These are phyloP conservation scores for Citrus cavaleriei DNA, from an alignment of 345 rosid species.

Conservation along the genomic window DNA sequence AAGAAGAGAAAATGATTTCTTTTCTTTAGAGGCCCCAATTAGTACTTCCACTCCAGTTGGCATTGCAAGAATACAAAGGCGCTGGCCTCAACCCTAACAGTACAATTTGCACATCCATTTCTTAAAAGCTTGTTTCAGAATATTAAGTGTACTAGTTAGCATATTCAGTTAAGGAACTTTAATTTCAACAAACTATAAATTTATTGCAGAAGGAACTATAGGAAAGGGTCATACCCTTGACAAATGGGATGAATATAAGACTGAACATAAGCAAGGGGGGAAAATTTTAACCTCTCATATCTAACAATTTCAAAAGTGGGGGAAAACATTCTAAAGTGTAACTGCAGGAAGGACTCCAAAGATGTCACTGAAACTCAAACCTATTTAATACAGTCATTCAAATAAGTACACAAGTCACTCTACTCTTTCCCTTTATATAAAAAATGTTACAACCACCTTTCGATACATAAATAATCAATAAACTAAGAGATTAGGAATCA, in stretches of 20 bases:
- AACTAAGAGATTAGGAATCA: background rate
- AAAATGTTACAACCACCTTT: background rate
- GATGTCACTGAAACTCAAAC: background rate
- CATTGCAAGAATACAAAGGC: no score
- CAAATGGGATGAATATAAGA: background rate
- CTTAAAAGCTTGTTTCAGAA: background rate
- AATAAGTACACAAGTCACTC: background rate
- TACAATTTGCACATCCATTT: no score
- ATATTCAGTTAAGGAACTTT: background rate
- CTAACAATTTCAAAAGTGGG: background rate
- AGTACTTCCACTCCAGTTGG: no score
- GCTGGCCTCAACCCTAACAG: no score
- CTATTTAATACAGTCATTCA: background rate
- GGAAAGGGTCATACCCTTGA: background rate
- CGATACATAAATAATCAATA: background rate
- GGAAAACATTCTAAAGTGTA: background rate
- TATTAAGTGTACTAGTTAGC: background rate
- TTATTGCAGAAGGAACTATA: background rate
- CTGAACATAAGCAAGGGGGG: background rate
- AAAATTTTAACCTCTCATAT: background rate
- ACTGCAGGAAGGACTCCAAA: background rate
- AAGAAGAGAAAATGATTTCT: no score
- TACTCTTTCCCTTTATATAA: no score
- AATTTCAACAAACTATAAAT: background rate
- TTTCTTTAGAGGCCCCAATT: no score